phyloP scores from a whole-genome alignment of 2,329 filamentous ascomycete species.

The Sporothrix curviconia region DNA sequence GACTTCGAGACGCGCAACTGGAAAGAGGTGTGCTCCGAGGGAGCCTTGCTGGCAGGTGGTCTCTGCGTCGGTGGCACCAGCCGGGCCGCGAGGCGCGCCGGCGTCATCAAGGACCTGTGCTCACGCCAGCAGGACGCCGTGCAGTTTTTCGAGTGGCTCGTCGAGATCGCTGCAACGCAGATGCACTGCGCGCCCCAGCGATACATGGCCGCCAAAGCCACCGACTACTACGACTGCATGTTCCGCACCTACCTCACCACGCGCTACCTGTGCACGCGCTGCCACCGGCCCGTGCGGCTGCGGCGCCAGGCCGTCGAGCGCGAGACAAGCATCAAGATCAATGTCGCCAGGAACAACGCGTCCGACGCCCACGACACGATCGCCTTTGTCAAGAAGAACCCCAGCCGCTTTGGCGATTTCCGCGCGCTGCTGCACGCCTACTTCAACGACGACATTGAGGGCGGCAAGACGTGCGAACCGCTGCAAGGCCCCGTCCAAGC shows the following conservation, averaged over 20 bases:
- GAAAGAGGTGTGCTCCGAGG: no score
- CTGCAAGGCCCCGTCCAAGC: not conserved
- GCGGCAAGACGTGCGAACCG: not conserved
- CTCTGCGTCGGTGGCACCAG: no score
- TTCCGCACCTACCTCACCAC: slow-evolving; percentile 5
- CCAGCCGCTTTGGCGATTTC: no score
- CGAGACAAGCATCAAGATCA: not conserved
- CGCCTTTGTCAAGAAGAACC: no score
- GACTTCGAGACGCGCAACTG: no score
- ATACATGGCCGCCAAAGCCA: not conserved
- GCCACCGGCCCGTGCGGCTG: slow-evolving; percentile 9
- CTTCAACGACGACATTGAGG: not conserved
- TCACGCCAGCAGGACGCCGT: slow-evolving; percentile 12
- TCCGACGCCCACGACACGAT: no score
- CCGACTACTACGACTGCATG: slow-evolving; percentile 9
- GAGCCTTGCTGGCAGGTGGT: no score
- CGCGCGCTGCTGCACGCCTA: not conserved
- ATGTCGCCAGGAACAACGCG: no score
- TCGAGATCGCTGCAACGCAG: slow-evolving; percentile 9
- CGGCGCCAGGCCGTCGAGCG: not conserved
- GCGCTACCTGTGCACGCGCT: slow-evolving; percentile 6
- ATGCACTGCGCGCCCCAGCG: not conserved
- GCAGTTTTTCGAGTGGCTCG: slow-evolving; percentile 11
- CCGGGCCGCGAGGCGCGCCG: no score
- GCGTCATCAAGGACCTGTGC: no score